phyloP scores from a whole-genome alignment of 768 basidiomycete genomes.

The Dioszegia hungarica region DNA sequence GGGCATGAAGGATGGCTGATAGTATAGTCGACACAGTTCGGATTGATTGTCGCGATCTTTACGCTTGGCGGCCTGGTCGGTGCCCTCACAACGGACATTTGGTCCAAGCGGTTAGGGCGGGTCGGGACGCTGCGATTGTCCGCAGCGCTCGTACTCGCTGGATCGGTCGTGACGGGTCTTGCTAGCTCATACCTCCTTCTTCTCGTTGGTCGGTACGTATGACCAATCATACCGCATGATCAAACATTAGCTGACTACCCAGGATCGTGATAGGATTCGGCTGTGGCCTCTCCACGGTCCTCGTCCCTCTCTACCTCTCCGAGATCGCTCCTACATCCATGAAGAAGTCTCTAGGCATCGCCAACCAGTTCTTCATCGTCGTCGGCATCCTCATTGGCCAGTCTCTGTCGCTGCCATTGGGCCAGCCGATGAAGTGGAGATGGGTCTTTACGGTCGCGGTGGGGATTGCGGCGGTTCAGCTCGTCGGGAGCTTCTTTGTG shows the following conservation, averaged over 20 bases:
- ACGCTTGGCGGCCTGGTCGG: conserved; percentile 86
- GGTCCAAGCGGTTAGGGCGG: conserved; percentile 23
- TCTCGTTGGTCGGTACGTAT: conserved; percentile 29
- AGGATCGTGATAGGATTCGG: conserved; percentile 43
- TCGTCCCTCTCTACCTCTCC: conserved; percentile 78
- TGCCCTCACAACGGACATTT: conserved; percentile 17
- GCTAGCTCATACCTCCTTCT: conserved; percentile 18
- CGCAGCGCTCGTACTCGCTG: conserved; percentile 20
- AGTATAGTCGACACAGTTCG: conserved; percentile 57
- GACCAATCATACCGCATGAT: too few relatives aligned
- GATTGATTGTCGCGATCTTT: conserved; percentile 75
- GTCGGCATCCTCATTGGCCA: conserved; percentile 41
- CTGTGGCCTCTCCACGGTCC: conserved; percentile 49
- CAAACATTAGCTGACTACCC: too few relatives aligned
- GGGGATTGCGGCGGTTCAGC: conserved; percentile 25
- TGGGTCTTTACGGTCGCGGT: conserved; percentile 32
- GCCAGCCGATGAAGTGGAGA: conserved; percentile 31
- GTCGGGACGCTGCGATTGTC: conserved; percentile 26
- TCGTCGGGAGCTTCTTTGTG: conserved; percentile 32
- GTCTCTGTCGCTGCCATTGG: conserved; percentile 34
- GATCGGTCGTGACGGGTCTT: conserved; percentile 22
- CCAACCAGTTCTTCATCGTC: conserved; percentile 45
- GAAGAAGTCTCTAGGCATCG: conserved; percentile 50
- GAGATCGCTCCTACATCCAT: conserved; percentile 76
- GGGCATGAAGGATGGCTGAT: background rate